These are phyloP conservation scores for Botrytis medusae DNA, from an alignment of 2,329 filamentous ascomycete genomes.

Conservation along the genomic window DNA sequence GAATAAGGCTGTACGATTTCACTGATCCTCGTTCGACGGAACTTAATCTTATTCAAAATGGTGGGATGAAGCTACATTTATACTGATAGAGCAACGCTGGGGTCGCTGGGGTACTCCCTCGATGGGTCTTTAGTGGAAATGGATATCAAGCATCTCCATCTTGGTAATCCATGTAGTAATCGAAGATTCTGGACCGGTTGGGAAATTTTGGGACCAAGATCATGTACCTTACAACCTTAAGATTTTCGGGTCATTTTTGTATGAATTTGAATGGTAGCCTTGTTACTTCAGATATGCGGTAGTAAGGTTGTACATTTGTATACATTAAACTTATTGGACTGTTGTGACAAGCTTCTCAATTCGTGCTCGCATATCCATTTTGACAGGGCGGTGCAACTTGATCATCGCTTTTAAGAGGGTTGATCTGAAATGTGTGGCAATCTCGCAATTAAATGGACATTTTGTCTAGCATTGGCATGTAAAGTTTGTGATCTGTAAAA, in stretches of 20 bases:
- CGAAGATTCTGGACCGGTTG: conserved; percentile 8
- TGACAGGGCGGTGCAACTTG: conserved; percentile 2
- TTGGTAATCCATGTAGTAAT: conserved; percentile 1
- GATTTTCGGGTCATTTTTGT: conserved; percentile 4
- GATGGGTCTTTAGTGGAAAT: background rate
- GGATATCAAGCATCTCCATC: conserved; percentile 8
- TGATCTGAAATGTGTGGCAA: background rate
- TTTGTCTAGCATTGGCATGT: conserved; percentile 3
- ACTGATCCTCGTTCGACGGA: conserved; percentile 9
- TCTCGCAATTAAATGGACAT: conserved; percentile 8
- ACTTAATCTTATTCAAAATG: conserved; percentile 7
- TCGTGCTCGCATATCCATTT: background rate
- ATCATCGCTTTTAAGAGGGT: background rate
- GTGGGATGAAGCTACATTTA: conserved; percentile 11
- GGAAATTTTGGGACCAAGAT: conserved; percentile 8
- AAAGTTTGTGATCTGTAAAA: background rate
- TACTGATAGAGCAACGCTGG: background rate
- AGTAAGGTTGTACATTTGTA: background rate
- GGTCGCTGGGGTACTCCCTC: background rate
- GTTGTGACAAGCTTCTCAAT: background rate
- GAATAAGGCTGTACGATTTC: conserved; percentile 24
- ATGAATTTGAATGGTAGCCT: conserved; percentile 4
- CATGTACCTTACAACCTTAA: background rate
- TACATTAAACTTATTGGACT: conserved; percentile 11
- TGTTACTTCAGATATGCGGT: conserved; percentile 16